phyloP scores from a whole-genome alignment of 2,329 filamentous ascomycete genomes.

The Aspergillus versicolor region DNA sequence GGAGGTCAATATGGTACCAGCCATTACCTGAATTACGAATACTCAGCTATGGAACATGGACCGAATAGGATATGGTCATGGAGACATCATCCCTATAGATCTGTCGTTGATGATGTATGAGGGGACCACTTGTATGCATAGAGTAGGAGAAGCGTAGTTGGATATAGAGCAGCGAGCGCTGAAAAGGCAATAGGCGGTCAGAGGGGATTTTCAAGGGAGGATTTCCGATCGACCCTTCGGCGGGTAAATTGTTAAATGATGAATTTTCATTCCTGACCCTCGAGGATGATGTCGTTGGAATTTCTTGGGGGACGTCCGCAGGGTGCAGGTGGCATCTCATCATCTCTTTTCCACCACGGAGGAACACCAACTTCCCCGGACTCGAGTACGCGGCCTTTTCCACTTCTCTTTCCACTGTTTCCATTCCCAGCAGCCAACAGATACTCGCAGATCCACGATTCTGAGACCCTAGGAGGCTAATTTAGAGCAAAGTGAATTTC shows the following conservation, averaged over 20 bases:
- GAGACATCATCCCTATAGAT: background rate
- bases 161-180: background rate
- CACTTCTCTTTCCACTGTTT: background rate
- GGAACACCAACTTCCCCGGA: background rate
- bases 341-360: background rate
- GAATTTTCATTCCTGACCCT: background rate
- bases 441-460: background rate
- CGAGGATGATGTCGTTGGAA: background rate
- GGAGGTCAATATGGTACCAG: background rate
- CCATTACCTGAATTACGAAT: background rate
- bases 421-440: background rate
- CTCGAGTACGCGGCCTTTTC: background rate
- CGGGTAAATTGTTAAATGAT: background rate
- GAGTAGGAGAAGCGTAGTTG: background rate
- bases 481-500: background rate
- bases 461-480: background rate
- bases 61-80: background rate
- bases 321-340: background rate
- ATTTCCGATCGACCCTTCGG: background rate
- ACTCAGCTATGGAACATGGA: background rate
- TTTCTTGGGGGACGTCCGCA: background rate
- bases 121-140: background rate
- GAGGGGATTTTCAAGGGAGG: background rate
- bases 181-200: slow-evolving; percentile 1
- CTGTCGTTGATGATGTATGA: background rate